phyloP scores from a whole-genome alignment of 2,329 filamentous ascomycete genomes.

The Monosporascus sp. region DNA sequence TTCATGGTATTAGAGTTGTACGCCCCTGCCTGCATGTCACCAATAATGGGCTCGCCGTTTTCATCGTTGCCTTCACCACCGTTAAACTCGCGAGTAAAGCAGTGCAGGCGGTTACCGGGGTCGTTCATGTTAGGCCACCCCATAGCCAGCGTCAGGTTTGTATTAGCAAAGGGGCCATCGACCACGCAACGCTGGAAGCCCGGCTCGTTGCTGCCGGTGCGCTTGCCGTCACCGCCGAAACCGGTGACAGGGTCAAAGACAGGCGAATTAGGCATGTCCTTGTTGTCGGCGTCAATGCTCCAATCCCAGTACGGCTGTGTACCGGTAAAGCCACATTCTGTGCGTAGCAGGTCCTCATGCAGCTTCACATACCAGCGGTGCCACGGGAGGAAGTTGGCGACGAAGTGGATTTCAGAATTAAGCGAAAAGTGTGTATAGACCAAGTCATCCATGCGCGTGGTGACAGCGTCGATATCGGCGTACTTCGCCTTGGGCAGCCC shows the following conservation, averaged over 20 bases:
- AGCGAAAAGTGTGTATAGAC: background rate
- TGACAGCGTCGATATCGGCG: too few species aligned
- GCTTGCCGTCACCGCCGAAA: constrained; percentile 24
- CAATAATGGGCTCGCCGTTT: too few species aligned
- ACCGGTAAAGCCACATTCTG: constrained; percentile 26
- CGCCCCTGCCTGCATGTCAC: too few species aligned
- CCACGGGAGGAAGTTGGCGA: constrained; percentile 29
- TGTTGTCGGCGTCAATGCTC: constrained; percentile 8
- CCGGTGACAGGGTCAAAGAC: constrained; percentile 27
- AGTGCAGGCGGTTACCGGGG: constrained; percentile 10
- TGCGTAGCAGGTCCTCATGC: constrained; percentile 24
- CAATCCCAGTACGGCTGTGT: constrained; percentile 29
- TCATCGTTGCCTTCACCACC: background rate
- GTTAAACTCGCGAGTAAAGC: constrained; percentile 16
- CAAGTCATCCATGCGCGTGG: too few species aligned
- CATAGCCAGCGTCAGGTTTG: constrained; percentile 9
- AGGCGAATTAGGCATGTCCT: constrained; percentile 10
- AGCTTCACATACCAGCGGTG: constrained; percentile 27
- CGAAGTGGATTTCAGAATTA: constrained; percentile 11
- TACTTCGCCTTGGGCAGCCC: too few species aligned
- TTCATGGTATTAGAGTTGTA: too few species aligned
- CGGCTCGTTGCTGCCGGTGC: constrained; percentile 9
- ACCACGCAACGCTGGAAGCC: constrained; percentile 14
- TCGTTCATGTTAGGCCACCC: constrained; percentile 12
- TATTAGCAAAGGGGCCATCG: constrained; percentile 17